Evolutionary conservation across 495 filamentous ascomycete species (phyloP), one percentile per base, ranked within the genome.

Genomic region (Talaromyces nanjingensis): DNA sequence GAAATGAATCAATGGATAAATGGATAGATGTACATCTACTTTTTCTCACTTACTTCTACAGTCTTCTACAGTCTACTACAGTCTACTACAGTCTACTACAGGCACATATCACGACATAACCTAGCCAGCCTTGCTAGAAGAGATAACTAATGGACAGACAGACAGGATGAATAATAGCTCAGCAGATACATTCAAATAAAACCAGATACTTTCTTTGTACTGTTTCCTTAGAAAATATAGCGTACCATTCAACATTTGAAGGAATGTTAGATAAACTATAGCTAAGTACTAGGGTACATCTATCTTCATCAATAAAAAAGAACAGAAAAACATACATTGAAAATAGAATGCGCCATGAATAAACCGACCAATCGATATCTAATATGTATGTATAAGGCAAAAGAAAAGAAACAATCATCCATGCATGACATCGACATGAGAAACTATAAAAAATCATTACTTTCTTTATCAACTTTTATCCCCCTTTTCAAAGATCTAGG

Each of bases 401-500:
- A 24, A 27, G 11, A 7, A 52, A 52, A 47, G 18, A 47, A 49
- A 53, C 45, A n/a, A 22, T 29, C 27, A 52, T 54, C 27, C 60
- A 62, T 53, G 37, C 33, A 39, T 42, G 24, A 55, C 22, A 42
- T 39, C 18, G 18, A 60, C 20, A 45, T 47, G 11, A 47, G 24
- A 60, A 18, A 60, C 24, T 29, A 39, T 39, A 55, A 53, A 29
- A 57, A 49, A 54, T 29, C 52, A 70, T 72, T 65, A 74, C 6
- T 16, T 37, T 37, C 6, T 18, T 20, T 20, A 33, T 58, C 25
- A 59, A 18, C 27, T 59, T 59, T 67, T 67, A 71, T 69, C 67
- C 66, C 58, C 70, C 65, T 72, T 67, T 73, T 59, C n/a, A 6
- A 49, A 18, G 24, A 65, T 27, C 6, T 31, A 64, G 20, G 57